Evolutionary conservation across 2,329 filamentous ascomycete species (phyloP), one percentile per base, ranked within the genome.

Genomic region (Stemphylium vesicarium): DNA sequence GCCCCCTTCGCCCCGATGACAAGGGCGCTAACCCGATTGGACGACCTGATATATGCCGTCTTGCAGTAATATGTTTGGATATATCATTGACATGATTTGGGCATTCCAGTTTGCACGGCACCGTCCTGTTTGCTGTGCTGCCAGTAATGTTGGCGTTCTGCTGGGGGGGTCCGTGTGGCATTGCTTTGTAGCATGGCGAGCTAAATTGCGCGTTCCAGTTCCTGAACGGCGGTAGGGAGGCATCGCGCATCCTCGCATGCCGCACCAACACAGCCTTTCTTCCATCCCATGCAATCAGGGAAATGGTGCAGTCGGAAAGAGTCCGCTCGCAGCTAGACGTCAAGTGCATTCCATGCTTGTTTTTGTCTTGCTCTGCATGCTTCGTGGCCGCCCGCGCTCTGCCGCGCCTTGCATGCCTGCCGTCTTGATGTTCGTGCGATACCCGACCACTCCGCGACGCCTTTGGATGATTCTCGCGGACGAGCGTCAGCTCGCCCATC

Each of bases 131-230:
- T 33, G 45, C 37, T 16, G 31, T 33, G 29, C 22, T 36, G 50
- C 36, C 43, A 36, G 31, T 4, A 15, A 24, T 16, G 32, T 35
- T 32, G 43, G 15, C 41, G 40, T 38, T 45, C 35, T 45, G 36
- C 40, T 37, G 42, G 36, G 24, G 47, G 40, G 52, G 52, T 35
- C 52, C 52, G 47, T 55, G 52, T 55, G 52, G 46, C 46, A 32
- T 45, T 49, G 37, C 29, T 36, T 36, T 50, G 47, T 41, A 35
- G 38, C 45, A 36, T 50, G 38, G 47, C 40, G 52, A 55, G 47
- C 52, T 51, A 55, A 51, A 53, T 51, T 55, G 51, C 51, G 46
- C 51, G 51, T 54, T 40, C 52, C 46, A 50, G 38, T 55, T 50
- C 47, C 47, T 44, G 40, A 55, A 35, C 52, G 52, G 52, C 52